Evolutionary conservation across 345 rosid genomes (phyloP).

Genomic region (Syzygium aromaticum): DNA sequence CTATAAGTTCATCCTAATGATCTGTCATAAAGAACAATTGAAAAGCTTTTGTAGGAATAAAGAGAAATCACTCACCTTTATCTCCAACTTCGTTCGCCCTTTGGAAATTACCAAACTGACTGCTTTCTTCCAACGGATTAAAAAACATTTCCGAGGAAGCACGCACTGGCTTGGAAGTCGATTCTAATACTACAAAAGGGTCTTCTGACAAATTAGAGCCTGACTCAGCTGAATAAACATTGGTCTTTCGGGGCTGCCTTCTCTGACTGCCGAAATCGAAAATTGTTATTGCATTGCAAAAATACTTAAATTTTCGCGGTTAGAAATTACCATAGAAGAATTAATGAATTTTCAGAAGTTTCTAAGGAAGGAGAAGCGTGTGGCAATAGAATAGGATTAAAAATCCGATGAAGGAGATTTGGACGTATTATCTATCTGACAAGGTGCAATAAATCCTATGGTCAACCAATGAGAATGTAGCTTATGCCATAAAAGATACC

Average conservation of each 20-base stretch:
- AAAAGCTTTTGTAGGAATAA: not conserved
- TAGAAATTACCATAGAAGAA: not conserved
- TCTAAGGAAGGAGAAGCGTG: not conserved
- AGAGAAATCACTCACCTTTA: slow-evolving; percentile 4
- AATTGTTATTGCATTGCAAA: not conserved
- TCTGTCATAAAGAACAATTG: not conserved
- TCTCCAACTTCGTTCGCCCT: slow-evolving; percentile 20
- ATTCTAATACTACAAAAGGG: slow-evolving; percentile 63
- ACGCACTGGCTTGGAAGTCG: slow-evolving; percentile 25
- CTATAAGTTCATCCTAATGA: not conserved
- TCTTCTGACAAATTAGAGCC: slow-evolving; percentile 30
- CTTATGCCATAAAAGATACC: not conserved
- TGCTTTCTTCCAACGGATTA: slow-evolving; percentile 55
- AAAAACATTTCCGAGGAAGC: slow-evolving; percentile 22
- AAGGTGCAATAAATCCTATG: not conserved
- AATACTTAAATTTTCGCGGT: not conserved
- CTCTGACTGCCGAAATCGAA: slow-evolving; percentile 1
- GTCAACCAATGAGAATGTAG: not conserved
- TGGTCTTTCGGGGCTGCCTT: slow-evolving; percentile 6
- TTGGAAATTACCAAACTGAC: slow-evolving; percentile 28
- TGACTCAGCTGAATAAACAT: slow-evolving; percentile 4
- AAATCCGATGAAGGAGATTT: not conserved
- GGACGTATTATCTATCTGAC: not conserved
- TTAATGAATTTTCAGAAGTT: not conserved
- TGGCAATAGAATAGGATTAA: not conserved